Conservation (phyloP, 805 yeast species). For the Torulaspora delbrueckii region DNA sequence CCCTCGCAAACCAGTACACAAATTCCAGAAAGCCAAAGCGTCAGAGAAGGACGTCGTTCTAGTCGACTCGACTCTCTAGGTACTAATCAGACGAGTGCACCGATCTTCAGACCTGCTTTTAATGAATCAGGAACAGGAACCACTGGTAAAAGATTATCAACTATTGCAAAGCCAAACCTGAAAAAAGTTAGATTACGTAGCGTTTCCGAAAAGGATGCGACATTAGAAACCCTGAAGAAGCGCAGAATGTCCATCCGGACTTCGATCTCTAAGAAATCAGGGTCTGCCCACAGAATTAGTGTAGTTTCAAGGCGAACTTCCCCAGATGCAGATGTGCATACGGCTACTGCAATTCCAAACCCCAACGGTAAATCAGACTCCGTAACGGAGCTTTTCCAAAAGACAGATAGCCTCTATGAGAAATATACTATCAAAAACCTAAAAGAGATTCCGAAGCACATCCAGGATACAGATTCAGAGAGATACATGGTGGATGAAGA, state of each 20-base stretch:
- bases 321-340: conserved; percentile 20
- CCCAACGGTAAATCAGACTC: conserved; percentile 14
- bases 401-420: conserved; percentile 27
- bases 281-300: conserved; percentile 34
- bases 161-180: conserved; percentile 18
- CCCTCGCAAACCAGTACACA: conserved; percentile 9
- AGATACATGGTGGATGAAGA: conserved; percentile 49
- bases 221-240: conserved; percentile 30
- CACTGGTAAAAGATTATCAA: conserved; percentile 24
- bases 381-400: conserved; percentile 19
- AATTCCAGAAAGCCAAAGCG: conserved; percentile 3
- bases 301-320: conserved; percentile 27
- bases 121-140: conserved; percentile 10
- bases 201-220: conserved; percentile 26
- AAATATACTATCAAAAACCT: conserved; percentile 35
- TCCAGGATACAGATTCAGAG: conserved; percentile 39
- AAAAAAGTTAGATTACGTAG: conserved; percentile 21
- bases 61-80: conserved; percentile 40
- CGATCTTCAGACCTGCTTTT: conserved; percentile 30
- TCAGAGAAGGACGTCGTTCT: conserved; percentile 18
- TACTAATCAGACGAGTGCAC: conserved; percentile 32
- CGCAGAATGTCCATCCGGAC: conserved; percentile 29
- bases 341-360: conserved; percentile 17
- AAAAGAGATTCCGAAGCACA: conserved; percentile 37
- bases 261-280: conserved; percentile 25